phyloP scores from a whole-genome alignment of 2,329 filamentous ascomycete species.

The Penicillium sp. region DNA sequence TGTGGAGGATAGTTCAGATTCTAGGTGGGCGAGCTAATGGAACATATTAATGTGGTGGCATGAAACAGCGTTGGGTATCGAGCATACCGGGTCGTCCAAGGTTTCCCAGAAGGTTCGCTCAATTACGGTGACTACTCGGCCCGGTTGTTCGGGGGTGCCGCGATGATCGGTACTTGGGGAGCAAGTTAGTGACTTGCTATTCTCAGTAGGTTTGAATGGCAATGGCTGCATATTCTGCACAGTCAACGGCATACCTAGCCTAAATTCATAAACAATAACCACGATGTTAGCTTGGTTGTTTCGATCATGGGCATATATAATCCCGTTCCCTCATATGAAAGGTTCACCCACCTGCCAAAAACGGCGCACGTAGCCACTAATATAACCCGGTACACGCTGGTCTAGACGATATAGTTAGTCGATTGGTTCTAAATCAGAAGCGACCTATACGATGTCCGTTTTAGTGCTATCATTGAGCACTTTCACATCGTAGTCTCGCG shows the following conservation, averaged over 20 bases:
- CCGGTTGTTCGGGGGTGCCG: constrained; percentile 81
- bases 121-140: constrained; percentile 90
- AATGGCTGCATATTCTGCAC: neutral
- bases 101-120: constrained; percentile 78
- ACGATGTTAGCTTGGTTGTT: neutral
- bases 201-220: neutral
- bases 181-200: neutral
- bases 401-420: constrained; percentile 54
- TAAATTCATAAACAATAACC: constrained; percentile 6
- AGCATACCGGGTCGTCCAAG: constrained; percentile 61
- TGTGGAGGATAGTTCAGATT: constrained; percentile 28
- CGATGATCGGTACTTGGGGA: constrained; percentile 79
- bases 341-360: constrained; percentile 88
- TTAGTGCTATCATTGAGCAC: neutral
- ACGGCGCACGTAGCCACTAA: constrained; percentile 86
- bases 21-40: constrained; percentile 33
- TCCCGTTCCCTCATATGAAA: too few species aligned
- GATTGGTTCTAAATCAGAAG: neutral
- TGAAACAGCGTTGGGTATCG: neutral
- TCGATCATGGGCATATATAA: neutral
- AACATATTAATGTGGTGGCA: neutral
- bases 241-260: constrained; percentile 30
- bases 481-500: constrained; percentile 12
- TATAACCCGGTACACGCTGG: constrained; percentile 79
- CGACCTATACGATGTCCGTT: neutral